Percentiles rank a stretch among this genome's conserved stretches.
Conservation (phyloP, 352 stramenopile genomes). For the Pythium oligandrum region DNA sequence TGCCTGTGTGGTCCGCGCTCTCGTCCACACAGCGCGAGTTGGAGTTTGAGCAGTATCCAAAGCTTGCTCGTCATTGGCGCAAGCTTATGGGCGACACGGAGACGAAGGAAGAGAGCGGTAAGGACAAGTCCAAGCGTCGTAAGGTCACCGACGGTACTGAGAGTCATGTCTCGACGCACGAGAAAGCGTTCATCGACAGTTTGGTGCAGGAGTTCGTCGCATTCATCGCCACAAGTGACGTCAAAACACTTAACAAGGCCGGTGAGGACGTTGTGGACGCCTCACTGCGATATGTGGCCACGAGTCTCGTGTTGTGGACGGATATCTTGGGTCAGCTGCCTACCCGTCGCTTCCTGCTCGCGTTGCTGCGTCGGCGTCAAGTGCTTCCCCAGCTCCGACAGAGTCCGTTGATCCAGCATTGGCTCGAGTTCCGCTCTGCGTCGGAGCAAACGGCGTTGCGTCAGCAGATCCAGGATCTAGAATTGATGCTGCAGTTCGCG, state of each 20-base stretch:
- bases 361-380: constrained; percentile 62
- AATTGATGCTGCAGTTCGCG: constrained; percentile 65
- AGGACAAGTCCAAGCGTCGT: constrained; percentile 22
- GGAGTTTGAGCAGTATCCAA: constrained; percentile 59
- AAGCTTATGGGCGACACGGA: constrained; percentile 21
- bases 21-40: constrained; percentile 51
- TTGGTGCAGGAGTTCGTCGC: constrained; percentile 47
- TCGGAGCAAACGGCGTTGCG: constrained; percentile 37
- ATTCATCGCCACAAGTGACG: constrained; percentile 15
- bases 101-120: constrained; percentile 1
- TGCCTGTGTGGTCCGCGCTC: constrained; percentile 55
- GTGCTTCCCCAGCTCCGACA: constrained; percentile 34
- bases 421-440: constrained; percentile 19
- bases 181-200: constrained; percentile 28
- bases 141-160: constrained; percentile 15
- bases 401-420: constrained; percentile 35
- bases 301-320: constrained; percentile 75
- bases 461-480: constrained; percentile 63
- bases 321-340: constrained; percentile 86
- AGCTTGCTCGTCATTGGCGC: constrained; percentile 63
- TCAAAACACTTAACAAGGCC: no score
- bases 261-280: constrained; percentile 5
- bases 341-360: constrained; percentile 85
- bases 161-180: constrained; percentile 5
- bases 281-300: constrained; percentile 34